Conservation (phyloP, 805 yeast genomes). For the Ogataea naganishii region DNA sequence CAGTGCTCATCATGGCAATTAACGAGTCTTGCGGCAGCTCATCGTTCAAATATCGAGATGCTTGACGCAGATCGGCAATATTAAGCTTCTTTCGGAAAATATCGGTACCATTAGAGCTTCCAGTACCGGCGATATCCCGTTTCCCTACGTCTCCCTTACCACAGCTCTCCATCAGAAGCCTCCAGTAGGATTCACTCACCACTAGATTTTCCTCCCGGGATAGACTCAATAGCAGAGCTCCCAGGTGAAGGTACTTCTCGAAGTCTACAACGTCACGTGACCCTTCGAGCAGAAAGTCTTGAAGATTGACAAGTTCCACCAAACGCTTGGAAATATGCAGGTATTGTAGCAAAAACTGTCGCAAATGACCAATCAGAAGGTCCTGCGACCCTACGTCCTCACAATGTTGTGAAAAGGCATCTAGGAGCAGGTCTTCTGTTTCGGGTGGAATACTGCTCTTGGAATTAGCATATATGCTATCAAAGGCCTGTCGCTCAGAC, state of each 20-base stretch:
- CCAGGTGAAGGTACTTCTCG: conserved; percentile 31
- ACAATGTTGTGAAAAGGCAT: conserved; percentile 30
- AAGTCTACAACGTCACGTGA: conserved; percentile 36
- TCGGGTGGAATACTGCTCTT: conserved; percentile 27
- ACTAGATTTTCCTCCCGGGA: conserved; percentile 24
- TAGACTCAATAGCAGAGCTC: conserved; percentile 31
- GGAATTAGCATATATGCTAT: conserved; percentile 9
- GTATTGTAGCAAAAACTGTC: conserved; percentile 20
- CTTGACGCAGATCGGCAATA: conserved; percentile 27
- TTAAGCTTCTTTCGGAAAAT: conserved; percentile 19
- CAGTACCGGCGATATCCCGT: not conserved
- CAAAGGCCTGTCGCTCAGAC: conserved; percentile 7
- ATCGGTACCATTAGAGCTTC: conserved; percentile 9
- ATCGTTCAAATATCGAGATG: conserved; percentile 18
- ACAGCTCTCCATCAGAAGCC: conserved; percentile 19
- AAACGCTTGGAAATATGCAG: conserved; percentile 20
- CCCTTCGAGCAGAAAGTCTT: conserved; percentile 27
- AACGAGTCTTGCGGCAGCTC: conserved; percentile 24
- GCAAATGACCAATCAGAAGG: conserved; percentile 24
- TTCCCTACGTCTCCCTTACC: conserved; percentile 11
- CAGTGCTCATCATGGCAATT: conserved; percentile 38
- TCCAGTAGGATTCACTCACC: conserved; percentile 33
- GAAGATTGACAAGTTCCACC: conserved; percentile 17
- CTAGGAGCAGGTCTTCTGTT: conserved; percentile 36
- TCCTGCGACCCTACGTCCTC: conserved; percentile 28